Conservation (phyloP, 2,329 filamentous ascomycete genomes). For the Scedosporium dehoogii region DNA sequence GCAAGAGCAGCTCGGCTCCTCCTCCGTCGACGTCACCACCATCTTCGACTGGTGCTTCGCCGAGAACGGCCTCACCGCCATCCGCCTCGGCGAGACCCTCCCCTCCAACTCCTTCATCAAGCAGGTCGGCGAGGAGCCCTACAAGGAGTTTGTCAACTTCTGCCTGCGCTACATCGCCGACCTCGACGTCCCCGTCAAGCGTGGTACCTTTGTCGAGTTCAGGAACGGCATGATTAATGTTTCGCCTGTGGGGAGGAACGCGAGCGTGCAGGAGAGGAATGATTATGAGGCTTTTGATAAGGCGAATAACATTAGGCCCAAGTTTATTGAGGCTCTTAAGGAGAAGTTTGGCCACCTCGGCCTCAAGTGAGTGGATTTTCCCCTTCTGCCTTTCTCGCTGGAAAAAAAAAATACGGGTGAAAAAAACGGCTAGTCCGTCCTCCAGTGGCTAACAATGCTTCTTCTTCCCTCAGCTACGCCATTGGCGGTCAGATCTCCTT, state of each 20-base stretch:
- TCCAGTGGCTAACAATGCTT: not conserved
- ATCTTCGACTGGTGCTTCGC: slow-evolving; percentile 98
- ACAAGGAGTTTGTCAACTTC: slow-evolving; percentile 69
- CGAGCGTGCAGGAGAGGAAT: slow-evolving; percentile 65
- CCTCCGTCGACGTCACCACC: slow-evolving; percentile 58
- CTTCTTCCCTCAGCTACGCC: slow-evolving; percentile 52
- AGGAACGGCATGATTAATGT: slow-evolving; percentile 89
- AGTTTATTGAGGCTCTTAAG: slow-evolving; percentile 66
- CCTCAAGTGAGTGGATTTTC: slow-evolving; percentile 54
- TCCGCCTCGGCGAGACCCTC: slow-evolving; percentile 68
- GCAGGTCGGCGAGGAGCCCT: slow-evolving; percentile 76
- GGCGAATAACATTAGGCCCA: slow-evolving; percentile 63
- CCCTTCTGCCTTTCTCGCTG: slow-evolving; percentile 1
- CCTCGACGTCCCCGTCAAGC: slow-evolving; percentile 73
- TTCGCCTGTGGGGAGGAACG: slow-evolving; percentile 77
- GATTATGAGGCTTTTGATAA: slow-evolving; percentile 79
- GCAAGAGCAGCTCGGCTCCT: slow-evolving; percentile 80
- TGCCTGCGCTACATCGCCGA: slow-evolving; percentile 76
- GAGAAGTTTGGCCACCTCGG: slow-evolving; percentile 76
- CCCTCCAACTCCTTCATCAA: slow-evolving; percentile 78
- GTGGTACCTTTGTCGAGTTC: slow-evolving; percentile 80
- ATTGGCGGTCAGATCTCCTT: slow-evolving; percentile 98
- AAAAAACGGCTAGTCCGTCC: not conserved
- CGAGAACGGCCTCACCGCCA: slow-evolving; percentile 92
- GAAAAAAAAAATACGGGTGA: not conserved